phyloP scores from a whole-genome alignment of 306 rosid species.

The Lathyrus aphaca region DNA sequence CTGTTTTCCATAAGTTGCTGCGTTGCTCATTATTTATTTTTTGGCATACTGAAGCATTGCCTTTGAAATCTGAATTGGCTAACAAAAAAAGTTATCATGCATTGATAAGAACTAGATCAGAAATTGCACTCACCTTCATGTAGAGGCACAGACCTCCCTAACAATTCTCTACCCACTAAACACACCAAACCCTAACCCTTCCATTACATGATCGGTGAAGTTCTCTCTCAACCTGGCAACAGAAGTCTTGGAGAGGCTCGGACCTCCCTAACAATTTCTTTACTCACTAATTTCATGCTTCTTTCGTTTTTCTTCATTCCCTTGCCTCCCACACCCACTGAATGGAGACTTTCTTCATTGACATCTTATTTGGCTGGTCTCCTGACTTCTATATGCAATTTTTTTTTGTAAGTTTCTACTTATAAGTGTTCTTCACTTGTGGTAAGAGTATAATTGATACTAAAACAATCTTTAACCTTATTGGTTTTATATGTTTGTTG shows the following conservation, averaged over 20 bases:
- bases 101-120: background rate
- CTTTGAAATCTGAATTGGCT: slow-evolving; percentile 4
- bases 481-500: slow-evolving; percentile 29
- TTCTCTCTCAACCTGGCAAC: slow-evolving; percentile 28
- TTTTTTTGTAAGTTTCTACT: background rate
- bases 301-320: background rate
- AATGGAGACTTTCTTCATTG: slow-evolving; percentile 18
- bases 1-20: slow-evolving; percentile 9
- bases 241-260: slow-evolving; percentile 3
- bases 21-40: background rate
- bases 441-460: background rate
- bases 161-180: too few relatives aligned
- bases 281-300: background rate
- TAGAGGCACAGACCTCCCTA: too few relatives aligned
- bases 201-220: background rate
- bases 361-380: slow-evolving; percentile 12
- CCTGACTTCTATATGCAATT: background rate
- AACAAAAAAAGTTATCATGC: background rate
- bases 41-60: slow-evolving; percentile 18
- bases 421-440: background rate
- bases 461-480: background rate
- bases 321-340: slow-evolving; percentile 10
- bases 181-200: too few relatives aligned
- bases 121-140: background rate
- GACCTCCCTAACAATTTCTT: background rate